These are phyloP conservation scores for Stramenopiles sp. DNA, from an alignment of 352 stramenopile species.

Conservation along the genomic window DNA sequence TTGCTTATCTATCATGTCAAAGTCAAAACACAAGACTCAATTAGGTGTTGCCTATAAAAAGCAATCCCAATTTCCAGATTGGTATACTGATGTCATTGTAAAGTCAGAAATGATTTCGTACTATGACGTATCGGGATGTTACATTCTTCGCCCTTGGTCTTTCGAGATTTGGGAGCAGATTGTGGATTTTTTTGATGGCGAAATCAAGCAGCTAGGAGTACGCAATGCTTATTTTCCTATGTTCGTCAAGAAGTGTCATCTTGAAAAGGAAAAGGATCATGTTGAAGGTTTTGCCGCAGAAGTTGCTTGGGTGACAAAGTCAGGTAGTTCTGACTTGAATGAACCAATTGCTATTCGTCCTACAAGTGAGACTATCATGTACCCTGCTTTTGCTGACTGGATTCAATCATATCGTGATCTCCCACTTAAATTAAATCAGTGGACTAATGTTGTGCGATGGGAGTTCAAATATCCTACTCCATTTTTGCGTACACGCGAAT, in stretches of 20 bases:
- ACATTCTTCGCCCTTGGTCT: constrained; percentile 89
- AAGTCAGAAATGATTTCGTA: constrained; percentile 97
- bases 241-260: constrained; percentile 74
- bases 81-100: constrained; percentile 54
- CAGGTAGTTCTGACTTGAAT: constrained; percentile 48
- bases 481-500: constrained; percentile 91
- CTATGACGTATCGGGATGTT: constrained; percentile 96
- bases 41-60: no score
- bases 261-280: constrained; percentile 94
- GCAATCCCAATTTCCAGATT: constrained; percentile 19
- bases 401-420: constrained; percentile 85
- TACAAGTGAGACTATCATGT: constrained; percentile 97
- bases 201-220: constrained; percentile 36
- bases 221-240: constrained; percentile 87
- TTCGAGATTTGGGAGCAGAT: constrained; percentile 98
- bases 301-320: constrained; percentile 93
- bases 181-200: constrained; percentile 69
- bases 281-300: constrained; percentile 94
- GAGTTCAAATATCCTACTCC: constrained; percentile 93
- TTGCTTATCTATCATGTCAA: no score
- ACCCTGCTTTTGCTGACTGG: constrained; percentile 34
- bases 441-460: constrained; percentile 97
- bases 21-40: no score
- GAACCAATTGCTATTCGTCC: constrained; percentile 91
- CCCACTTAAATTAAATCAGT: constrained; percentile 96